Percentiles rank a stretch among this genome's conserved stretches.
phyloP scores from a whole-genome alignment of 352 stramenopile genomes.

The Pilasporangium apinafurcum region DNA sequence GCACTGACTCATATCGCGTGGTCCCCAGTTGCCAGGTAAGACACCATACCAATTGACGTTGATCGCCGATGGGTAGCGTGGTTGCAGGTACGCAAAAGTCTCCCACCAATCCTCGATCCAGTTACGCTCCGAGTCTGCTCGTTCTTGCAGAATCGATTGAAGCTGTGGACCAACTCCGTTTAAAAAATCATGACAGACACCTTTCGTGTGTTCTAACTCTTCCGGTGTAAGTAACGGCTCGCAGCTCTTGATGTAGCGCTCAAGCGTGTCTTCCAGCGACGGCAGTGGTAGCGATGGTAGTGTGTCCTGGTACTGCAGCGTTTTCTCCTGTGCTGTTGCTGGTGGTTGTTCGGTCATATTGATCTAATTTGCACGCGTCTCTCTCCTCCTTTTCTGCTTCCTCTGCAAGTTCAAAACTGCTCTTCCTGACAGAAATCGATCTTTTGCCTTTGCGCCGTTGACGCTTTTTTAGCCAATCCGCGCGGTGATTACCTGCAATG shows the following conservation, averaged over 20 bases:
- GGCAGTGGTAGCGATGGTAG: constrained; percentile 92
- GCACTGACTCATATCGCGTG: constrained; percentile 89
- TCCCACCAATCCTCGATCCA: constrained; percentile 96
- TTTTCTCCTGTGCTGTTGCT: constrained; percentile 36
- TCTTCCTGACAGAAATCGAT: no score
- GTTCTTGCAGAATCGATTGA: constrained; percentile 85
- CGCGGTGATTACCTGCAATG: no score
- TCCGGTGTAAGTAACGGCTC: constrained; percentile 82
- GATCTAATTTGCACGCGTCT: no score
- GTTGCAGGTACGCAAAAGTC: constrained; percentile 94
- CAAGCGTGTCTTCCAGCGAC: constrained; percentile 90
- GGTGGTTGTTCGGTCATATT: no score
- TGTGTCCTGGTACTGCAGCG: constrained; percentile 78
- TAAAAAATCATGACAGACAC: constrained; percentile 88
- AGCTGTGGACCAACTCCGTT: constrained; percentile 84
- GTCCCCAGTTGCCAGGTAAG: constrained; percentile 88
- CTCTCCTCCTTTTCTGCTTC: no score
- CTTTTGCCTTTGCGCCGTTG: no score
- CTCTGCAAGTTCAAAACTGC: no score
- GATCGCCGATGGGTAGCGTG: constrained; percentile 92
- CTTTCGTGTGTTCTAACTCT: constrained; percentile 90
- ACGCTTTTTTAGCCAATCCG: no score
- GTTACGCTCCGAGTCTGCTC: constrained; percentile 78
- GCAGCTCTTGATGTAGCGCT: constrained; percentile 89
- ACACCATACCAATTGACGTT: constrained; percentile 99